Base-by-base conservation (phyloP, 768 basidiomycete species). In the Mycena galericulata region DNA sequence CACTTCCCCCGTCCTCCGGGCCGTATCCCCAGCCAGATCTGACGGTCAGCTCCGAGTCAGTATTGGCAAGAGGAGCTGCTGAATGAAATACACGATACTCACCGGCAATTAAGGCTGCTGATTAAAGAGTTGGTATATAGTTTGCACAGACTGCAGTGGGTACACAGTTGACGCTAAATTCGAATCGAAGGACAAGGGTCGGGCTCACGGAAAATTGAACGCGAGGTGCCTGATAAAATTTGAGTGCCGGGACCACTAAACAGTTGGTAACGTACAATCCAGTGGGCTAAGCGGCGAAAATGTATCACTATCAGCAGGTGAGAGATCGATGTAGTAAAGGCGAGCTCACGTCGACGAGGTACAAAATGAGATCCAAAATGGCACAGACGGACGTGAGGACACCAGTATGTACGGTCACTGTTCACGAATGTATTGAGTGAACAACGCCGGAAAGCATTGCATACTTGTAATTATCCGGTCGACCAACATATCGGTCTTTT, bases 391-490 rank as follows among this genome's bases (percentile, higher is more conserved):
- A 57, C 2, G 55, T 57, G 26, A 57, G 15, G 55, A 43, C 32
- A 17, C 55, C 40, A 36, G 55, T 57, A 29, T 57, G 55, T 26
- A 57, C 40, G 3, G 55, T 57, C 55, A 57, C 55, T 57, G 27
- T 26, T 3, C n/a, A 24, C 26, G 24, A 18, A 30, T 57, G 26
- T 27, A 26, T 17, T n/a, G 26, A 14, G 18, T 7, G 24, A 43
- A 40, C n/a, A n/a, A n/a, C n/a, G n/a, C 6, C 15, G 0, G 26
- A 43, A 30, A 24, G 4, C 27, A 8, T 20, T 5, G 26, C 40
- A 11, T 30, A 53, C 51, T 29, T 34, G 12, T 27, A 38, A 63
- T 63, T 32, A 63, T 63, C 2, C 50, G 50, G 53, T 63, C 62
- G 22, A 57, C 55, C 22, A 57, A 24, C 4, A 57, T 8, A 34